phyloP scores from a whole-genome alignment of 2,329 filamentous ascomycete species.

The Phaeosphaeria sp. region DNA sequence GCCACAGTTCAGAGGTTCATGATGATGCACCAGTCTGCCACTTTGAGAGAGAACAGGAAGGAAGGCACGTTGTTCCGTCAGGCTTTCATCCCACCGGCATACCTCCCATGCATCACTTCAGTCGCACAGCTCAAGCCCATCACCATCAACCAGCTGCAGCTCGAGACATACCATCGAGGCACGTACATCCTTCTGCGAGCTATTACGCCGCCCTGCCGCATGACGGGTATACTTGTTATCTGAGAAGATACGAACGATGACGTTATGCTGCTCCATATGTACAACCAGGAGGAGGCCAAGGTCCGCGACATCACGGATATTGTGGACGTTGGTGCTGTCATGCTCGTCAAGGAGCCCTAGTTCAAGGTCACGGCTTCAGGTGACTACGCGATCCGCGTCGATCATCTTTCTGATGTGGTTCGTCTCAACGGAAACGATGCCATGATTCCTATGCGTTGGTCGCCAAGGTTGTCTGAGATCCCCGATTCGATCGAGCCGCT shows the following conservation, averaged over 20 bases:
- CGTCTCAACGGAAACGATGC: constrained; percentile 46
- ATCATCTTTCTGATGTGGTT: constrained; percentile 59
- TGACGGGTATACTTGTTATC: background rate
- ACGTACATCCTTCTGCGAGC: constrained; percentile 43
- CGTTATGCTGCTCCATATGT: background rate
- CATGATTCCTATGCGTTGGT: too few relatives aligned
- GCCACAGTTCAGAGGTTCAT: background rate
- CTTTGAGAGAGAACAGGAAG: background rate
- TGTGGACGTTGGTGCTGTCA: background rate
- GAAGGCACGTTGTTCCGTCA: background rate
- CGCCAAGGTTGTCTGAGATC: too few relatives aligned
- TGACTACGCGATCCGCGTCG: constrained; percentile 55
- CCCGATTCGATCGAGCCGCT: too few relatives aligned
- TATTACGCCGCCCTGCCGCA: constrained; percentile 25
- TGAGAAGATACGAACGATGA: background rate
- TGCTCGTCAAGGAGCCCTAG: constrained; percentile 57
- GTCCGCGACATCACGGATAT: background rate
- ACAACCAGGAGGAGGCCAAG: background rate
- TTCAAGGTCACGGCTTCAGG: constrained; percentile 52
- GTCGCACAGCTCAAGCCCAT: constrained; percentile 20
- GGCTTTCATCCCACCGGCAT: background rate
- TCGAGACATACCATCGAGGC: constrained; percentile 53
- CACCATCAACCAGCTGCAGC: constrained; percentile 39
- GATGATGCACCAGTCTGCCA: background rate
- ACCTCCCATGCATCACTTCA: constrained; percentile 18